These are phyloP conservation scores for Pterocarpus santalinus DNA, from an alignment of 306 rosid species.

Conservation along the genomic window DNA sequence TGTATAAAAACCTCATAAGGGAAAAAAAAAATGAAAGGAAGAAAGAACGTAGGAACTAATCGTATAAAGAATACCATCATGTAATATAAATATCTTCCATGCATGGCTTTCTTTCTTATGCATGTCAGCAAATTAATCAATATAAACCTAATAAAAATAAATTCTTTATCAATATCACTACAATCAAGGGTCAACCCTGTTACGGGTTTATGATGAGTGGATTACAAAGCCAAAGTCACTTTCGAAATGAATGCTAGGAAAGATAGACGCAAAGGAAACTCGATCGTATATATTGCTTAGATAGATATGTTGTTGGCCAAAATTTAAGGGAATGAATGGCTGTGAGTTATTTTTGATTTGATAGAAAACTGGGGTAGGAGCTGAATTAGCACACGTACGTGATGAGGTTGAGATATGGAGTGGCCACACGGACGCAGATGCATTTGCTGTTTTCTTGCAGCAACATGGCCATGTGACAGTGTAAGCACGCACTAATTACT, in stretches of 20 bases:
- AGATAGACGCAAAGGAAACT: slow-evolving; percentile 29
- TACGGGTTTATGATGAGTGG: not conserved
- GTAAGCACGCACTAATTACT: slow-evolving; percentile 4
- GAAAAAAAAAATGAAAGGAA: too few relatives aligned
- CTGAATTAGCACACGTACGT: slow-evolving; percentile 50
- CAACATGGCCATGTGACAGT: slow-evolving; percentile 59
- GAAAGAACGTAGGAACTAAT: too few relatives aligned
- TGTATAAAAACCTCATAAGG: too few relatives aligned
- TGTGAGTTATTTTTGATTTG: not conserved
- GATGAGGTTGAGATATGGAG: slow-evolving; percentile 33
- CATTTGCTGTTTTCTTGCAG: slow-evolving; percentile 28
- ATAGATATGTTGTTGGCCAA: slow-evolving; percentile 16
- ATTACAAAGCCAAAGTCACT: slow-evolving; percentile 18
- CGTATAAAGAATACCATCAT: not conserved
- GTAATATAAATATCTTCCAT: not conserved
- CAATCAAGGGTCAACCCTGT: too few relatives aligned
- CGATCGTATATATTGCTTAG: not conserved
- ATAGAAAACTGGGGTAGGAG: not conserved
- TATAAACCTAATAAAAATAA: too few relatives aligned
- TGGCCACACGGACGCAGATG: not conserved
- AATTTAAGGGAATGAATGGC: slow-evolving; percentile 20
- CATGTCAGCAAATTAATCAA: too few relatives aligned
- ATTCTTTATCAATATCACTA: too few relatives aligned
- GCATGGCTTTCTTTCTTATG: not conserved
- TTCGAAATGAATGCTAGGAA: slow-evolving; percentile 44